Percentiles rank a stretch among this genome's conserved stretches.
These are phyloP conservation scores for Elongisporangium undulatum DNA, from an alignment of 352 stramenopile genomes.

Conservation along the genomic window DNA sequence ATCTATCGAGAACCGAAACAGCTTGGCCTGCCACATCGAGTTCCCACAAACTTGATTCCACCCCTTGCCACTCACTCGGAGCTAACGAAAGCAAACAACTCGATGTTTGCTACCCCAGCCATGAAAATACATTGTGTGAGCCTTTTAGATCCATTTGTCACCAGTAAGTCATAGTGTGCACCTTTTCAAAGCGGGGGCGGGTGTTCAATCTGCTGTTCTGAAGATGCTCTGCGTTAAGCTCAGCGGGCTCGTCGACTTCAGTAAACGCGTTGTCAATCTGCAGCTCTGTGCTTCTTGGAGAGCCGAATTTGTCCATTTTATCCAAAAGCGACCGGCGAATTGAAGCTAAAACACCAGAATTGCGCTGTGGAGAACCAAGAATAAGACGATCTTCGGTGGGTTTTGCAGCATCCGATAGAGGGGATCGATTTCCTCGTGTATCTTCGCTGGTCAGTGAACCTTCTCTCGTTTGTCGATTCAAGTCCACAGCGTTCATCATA, in stretches of 20 bases:
- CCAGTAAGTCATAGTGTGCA: background rate
- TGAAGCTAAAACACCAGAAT: background rate
- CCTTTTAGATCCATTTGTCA: background rate
- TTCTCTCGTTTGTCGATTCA: background rate
- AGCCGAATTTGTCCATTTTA: background rate
- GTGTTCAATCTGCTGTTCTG: background rate
- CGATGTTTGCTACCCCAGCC: background rate
- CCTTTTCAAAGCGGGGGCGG: background rate
- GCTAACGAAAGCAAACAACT: slow-evolving; percentile 8
- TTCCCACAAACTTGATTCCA: slow-evolving; percentile 59
- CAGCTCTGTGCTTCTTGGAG: background rate
- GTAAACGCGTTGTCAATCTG: background rate
- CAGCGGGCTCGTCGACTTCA: background rate
- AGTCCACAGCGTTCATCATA: background rate
- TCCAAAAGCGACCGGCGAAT: background rate
- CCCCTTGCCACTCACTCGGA: slow-evolving; percentile 36
- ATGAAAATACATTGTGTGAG: too few species aligned
- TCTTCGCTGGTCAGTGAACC: background rate
- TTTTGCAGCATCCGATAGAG: background rate
- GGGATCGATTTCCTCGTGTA: background rate
- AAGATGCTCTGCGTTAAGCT: background rate
- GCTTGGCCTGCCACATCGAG: slow-evolving; percentile 24
- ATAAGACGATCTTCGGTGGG: background rate
- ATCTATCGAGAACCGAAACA: background rate
- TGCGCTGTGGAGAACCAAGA: background rate